phyloP scores from a whole-genome alignment of 163 green algal genomes.

The Volvox carteri region DNA sequence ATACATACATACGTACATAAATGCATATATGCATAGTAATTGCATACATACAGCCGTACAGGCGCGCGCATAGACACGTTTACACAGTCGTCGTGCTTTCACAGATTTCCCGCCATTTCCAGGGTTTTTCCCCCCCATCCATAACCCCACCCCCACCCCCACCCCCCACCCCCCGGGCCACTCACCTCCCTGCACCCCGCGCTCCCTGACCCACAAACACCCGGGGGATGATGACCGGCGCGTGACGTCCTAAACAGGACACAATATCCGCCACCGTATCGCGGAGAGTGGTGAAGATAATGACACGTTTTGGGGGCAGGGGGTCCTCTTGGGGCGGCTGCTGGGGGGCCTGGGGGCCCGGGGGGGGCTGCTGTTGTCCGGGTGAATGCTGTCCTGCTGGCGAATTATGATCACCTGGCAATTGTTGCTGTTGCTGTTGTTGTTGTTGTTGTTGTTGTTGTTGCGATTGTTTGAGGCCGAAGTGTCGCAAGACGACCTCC shows the following conservation, averaged over 20 bases:
- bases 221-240: constrained; percentile 55
- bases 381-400: too few relatives aligned
- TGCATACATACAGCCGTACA: too few relatives aligned
- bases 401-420: too few relatives aligned
- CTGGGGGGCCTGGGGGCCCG: too few relatives aligned
- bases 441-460: background rate
- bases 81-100: too few relatives aligned
- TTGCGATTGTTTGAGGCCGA: constrained; percentile 33
- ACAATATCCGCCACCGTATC: constrained; percentile 85
- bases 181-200: constrained; percentile 56
- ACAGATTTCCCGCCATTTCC: too few relatives aligned
- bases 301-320: constrained; percentile 72
- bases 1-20: too few relatives aligned
- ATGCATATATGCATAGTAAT: too few relatives aligned
- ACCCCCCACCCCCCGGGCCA: background rate
- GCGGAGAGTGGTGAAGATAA: constrained; percentile 92
- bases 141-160: background rate
- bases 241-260: constrained; percentile 70
- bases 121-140: background rate
- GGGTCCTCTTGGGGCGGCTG: too few relatives aligned
- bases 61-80: too few relatives aligned
- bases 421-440: background rate
- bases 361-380: too few relatives aligned
- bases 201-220: constrained; percentile 81
- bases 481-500: constrained; percentile 78